phyloP scores from a whole-genome alignment of 257 asterid genomes.

The Coffea canephora region DNA sequence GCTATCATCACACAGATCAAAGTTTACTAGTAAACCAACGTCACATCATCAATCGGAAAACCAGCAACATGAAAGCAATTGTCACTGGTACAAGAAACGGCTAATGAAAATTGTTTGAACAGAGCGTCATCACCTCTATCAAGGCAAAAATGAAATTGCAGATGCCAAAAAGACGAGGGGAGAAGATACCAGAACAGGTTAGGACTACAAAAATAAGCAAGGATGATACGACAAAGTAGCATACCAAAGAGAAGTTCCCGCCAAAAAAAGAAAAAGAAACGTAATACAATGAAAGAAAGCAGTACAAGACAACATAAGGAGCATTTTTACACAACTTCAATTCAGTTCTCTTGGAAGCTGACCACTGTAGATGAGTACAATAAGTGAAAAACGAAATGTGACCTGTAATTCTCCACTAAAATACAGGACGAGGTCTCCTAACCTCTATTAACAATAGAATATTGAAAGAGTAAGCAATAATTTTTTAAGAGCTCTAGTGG shows the following conservation, averaged over 20 bases:
- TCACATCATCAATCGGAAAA: background rate
- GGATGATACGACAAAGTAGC: background rate
- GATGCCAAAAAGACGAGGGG: background rate
- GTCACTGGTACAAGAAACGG: background rate
- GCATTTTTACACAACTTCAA: background rate
- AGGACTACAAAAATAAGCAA: background rate
- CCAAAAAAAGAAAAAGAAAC: background rate
- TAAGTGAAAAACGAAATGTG: background rate
- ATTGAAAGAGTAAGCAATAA: background rate
- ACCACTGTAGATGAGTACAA: background rate
- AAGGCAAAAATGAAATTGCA: background rate
- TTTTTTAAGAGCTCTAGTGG: background rate
- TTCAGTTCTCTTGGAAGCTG: background rate
- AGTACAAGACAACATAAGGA: background rate
- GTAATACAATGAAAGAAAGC: background rate
- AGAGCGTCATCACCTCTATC: background rate
- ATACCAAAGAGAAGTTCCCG: background rate
- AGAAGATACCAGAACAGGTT: background rate
- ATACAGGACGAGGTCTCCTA: background rate
- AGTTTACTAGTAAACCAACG: background rate
- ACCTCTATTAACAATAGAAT: background rate
- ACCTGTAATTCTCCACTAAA: background rate
- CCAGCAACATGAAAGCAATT: background rate
- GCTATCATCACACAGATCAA: background rate
- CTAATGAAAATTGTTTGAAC: background rate